Percentiles rank a stretch among this genome's conserved stretches.
These are phyloP conservation scores for Aspergillus hiratsukae DNA, from an alignment of 2,329 filamentous ascomycete species.

Conservation along the genomic window DNA sequence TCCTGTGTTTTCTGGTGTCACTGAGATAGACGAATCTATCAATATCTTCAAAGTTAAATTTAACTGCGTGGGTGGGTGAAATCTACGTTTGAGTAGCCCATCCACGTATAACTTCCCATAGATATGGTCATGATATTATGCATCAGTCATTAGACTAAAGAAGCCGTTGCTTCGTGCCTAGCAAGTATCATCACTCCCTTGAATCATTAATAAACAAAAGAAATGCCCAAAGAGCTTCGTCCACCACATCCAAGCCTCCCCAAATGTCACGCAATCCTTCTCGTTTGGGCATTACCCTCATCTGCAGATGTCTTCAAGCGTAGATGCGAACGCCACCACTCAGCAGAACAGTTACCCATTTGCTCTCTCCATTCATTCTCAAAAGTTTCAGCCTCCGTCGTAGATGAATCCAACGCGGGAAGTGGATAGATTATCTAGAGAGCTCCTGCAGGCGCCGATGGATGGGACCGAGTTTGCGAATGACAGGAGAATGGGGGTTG, in stretches of 20 bases:
- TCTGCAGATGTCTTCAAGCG: neutral
- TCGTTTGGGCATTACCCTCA: neutral
- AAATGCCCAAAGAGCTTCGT: neutral
- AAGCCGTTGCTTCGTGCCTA: neutral
- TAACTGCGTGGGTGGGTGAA: no score
- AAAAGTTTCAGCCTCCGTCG: neutral
- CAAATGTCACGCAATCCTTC: neutral
- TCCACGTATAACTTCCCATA: no score
- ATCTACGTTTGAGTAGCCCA: no score
- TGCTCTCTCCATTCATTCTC: neutral
- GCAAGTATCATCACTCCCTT: neutral
- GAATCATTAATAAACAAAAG: neutral
- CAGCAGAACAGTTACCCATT: neutral
- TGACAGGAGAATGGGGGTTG: constrained; percentile 48
- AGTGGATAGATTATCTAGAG: constrained; percentile 11
- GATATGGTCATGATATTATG: neutral
- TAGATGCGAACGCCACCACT: neutral
- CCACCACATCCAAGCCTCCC: neutral
- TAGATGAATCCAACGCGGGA: neutral
- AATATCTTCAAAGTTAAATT: no score
- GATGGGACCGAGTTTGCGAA: constrained; percentile 48
- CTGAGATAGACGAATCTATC: no score
- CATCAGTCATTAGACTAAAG: neutral
- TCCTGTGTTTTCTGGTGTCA: no score
- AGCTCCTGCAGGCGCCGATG: constrained; percentile 40